These are phyloP conservation scores for Ceratocystiopsis brevicomis DNA, from an alignment of 2,329 filamentous ascomycete genomes.

Conservation along the genomic window DNA sequence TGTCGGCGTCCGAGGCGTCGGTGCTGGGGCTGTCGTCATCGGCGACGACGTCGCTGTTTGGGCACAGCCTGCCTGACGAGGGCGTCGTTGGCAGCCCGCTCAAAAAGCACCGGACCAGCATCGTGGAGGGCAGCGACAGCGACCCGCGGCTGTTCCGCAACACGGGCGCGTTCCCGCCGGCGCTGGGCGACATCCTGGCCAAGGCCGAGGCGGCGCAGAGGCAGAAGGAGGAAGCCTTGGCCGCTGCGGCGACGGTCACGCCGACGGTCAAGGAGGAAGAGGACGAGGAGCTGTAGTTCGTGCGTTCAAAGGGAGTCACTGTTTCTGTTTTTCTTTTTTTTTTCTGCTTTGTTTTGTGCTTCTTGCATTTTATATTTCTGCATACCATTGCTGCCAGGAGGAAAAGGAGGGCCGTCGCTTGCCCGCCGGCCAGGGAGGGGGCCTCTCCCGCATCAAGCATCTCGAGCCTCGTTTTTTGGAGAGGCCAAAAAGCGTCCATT, in stretches of 20 bases:
- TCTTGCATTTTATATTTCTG: too few relatives aligned
- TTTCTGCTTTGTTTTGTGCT: too few relatives aligned
- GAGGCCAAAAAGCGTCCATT: too few relatives aligned
- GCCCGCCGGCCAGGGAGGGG: too few relatives aligned
- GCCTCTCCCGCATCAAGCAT: too few relatives aligned
- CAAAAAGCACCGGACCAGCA: conserved; percentile 54
- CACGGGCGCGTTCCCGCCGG: conserved; percentile 17
- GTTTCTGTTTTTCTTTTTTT: too few relatives aligned
- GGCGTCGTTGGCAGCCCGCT: conserved; percentile 46
- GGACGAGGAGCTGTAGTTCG: conserved; percentile 7
- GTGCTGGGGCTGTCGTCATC: background rate
- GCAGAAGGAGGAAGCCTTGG: conserved; percentile 1
- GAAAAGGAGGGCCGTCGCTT: too few relatives aligned
- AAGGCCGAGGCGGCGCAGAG: conserved; percentile 18
- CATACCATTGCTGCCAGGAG: too few relatives aligned
- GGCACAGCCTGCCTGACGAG: conserved; percentile 27
- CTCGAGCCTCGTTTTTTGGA: too few relatives aligned
- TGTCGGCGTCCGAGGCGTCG: background rate
- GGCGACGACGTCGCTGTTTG: conserved; percentile 15
- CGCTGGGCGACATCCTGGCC: conserved; percentile 23
- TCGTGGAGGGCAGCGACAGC: conserved; percentile 26
- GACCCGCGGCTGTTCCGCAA: conserved; percentile 9
- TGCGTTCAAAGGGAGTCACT: too few relatives aligned
- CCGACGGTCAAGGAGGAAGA: conserved; percentile 4
- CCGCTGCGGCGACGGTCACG: background rate